Percentiles rank a stretch among this genome's conserved stretches.
Evolutionary conservation across 495 filamentous ascomycete genomes (phyloP).

Genomic region (Aspergillus funiculosus): DNA sequence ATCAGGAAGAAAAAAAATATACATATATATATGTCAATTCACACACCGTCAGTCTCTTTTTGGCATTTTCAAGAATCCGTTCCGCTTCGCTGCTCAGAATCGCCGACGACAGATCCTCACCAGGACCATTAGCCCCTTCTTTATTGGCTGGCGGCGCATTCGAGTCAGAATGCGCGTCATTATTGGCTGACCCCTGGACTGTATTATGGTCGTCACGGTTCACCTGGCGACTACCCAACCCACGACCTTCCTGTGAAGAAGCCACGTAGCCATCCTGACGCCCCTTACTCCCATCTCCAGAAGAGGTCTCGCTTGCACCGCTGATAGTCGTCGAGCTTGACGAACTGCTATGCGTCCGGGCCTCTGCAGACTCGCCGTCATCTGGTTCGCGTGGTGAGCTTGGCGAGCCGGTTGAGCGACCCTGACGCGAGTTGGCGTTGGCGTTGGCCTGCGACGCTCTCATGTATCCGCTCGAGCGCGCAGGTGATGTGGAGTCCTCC

Average conservation of each 20-base stretch:
- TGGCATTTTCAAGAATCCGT: conserved; percentile 84
- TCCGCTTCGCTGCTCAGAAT: conserved; percentile 79
- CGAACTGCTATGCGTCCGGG: conserved; percentile 29
- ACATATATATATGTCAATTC: not conserved
- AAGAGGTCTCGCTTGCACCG: conserved; percentile 29
- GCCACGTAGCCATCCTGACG: conserved; percentile 14
- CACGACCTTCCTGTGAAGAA: conserved; percentile 12
- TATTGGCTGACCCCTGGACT: conserved; percentile 2
- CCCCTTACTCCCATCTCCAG: conserved; percentile 17
- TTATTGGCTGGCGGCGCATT: conserved; percentile 23
- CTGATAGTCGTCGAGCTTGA: conserved; percentile 40
- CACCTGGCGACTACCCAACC: conserved; percentile 7
- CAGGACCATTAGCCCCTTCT: conserved; percentile 31
- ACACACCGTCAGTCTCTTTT: conserved; percentile 77
- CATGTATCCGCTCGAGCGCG: conserved; percentile 19
- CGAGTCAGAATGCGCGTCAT: conserved; percentile 9
- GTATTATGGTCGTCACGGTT: conserved; percentile 10
- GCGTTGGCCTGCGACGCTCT: conserved; percentile 6
- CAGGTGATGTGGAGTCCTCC: conserved; percentile 38
- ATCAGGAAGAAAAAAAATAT: not conserved
- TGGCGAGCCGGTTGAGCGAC: conserved; percentile 17
- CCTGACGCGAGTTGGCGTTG: conserved; percentile 6
- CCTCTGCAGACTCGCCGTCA: conserved; percentile 16
- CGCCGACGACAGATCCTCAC: conserved; percentile 57
- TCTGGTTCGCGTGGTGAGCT: conserved; percentile 10